Percentiles rank a stretch among this genome's conserved stretches.
Conservation (phyloP, 345 rosid species). For the Lenwebbia sp. region DNA sequence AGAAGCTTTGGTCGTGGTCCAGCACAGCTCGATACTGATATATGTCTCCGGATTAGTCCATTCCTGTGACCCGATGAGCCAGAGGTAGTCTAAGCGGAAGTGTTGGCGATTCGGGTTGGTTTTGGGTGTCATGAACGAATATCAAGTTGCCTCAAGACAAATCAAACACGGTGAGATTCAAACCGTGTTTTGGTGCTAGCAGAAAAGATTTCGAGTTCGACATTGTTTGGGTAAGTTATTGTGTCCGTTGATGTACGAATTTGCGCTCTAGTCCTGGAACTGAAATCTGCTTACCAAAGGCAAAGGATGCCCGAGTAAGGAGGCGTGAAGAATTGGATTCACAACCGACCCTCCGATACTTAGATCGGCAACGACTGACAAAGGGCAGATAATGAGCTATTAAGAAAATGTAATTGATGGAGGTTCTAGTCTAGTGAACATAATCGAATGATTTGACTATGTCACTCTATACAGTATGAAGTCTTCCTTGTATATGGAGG, state of each 20-base stretch:
- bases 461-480: not conserved
- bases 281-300: not conserved
- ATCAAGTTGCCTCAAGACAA: not conserved
- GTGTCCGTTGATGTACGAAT: not conserved
- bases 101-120: not conserved
- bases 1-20: not conserved
- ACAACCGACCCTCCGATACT: not conserved
- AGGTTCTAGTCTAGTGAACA: not conserved
- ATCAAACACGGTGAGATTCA: not conserved
- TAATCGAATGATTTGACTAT: not conserved
- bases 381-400: not conserved
- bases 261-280: not conserved
- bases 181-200: not conserved
- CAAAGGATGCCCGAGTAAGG: not conserved
- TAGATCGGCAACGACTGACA: not conserved
- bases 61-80: not conserved
- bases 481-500: not conserved
- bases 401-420: not conserved
- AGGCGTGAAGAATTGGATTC: not conserved
- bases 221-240: not conserved
- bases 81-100: not conserved
- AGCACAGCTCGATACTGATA: not conserved
- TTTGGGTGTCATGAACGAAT: not conserved
- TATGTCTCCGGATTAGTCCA: not conserved
- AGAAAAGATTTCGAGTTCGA: not conserved